Conservation (phyloP, 2,329 filamentous ascomycete species). For the Venturia aucupariae region DNA sequence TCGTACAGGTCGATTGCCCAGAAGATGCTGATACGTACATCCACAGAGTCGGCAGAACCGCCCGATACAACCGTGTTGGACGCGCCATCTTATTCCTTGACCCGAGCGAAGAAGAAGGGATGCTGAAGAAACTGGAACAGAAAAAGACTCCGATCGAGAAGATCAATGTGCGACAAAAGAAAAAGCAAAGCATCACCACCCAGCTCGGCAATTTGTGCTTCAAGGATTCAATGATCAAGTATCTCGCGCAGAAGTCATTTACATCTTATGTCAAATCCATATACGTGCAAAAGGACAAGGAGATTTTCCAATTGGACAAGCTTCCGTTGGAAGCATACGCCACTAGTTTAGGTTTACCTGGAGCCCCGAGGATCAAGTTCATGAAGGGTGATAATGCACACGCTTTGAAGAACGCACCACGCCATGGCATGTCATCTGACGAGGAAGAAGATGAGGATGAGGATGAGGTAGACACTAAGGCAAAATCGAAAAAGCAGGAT, state of each 20-base stretch:
- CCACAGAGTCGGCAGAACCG: constrained; percentile 87
- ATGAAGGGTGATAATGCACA: constrained; percentile 84
- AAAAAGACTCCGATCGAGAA: constrained; percentile 84
- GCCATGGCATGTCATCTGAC: constrained; percentile 47
- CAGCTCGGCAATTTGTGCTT: constrained; percentile 94
- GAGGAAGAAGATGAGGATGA: constrained; percentile 44
- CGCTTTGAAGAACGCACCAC: constrained; percentile 72
- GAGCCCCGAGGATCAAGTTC: constrained; percentile 87
- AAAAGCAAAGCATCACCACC: constrained; percentile 75
- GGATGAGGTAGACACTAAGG: constrained; percentile 33
- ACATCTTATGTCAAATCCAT: constrained; percentile 80
- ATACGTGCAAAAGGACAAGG: constrained; percentile 82
- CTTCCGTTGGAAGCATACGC: constrained; percentile 82
- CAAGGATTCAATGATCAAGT: constrained; percentile 87
- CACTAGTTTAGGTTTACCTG: constrained; percentile 75
- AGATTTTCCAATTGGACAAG: constrained; percentile 75
- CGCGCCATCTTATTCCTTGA: constrained; percentile 85
- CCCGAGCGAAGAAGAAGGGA: constrained; percentile 85
- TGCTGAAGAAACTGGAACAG: constrained; percentile 72
- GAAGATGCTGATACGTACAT: constrained; percentile 98
- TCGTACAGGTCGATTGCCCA: constrained; percentile 95
- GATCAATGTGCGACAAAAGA: constrained; percentile 81
- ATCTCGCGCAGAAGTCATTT: constrained; percentile 92
- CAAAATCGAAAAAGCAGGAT: constrained; percentile 52
- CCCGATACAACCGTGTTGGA: constrained; percentile 82